Evolutionary conservation across 1,284 basidiomycete genomes (phyloP), one percentile per base, ranked within the genome.

Genomic region (Exobasidium cylindrosporum): DNA sequence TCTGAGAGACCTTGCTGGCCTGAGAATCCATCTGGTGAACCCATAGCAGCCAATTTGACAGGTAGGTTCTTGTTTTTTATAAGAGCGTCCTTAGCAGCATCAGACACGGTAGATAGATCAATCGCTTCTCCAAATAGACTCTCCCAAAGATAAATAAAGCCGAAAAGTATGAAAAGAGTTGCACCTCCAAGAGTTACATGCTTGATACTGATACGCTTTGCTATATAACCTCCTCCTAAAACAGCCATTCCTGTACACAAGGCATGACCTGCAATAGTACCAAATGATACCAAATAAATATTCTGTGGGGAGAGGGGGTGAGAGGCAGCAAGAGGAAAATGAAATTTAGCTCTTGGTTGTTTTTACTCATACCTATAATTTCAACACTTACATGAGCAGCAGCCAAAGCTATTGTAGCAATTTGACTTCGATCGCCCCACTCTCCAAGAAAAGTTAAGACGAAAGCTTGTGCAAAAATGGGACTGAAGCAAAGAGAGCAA

Each of bases 361-460:
- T 55, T 26, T 14, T 11, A 84, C 89, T 72, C 76, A 10, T 40
- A 10, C 35, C 35, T 40, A 10, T 40, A 7, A 40, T 40, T 40
- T 40, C 35, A 7, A 40, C 17, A 40, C 35, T 40, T 17, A 97
- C 94, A 83, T 97, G 92, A 26, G 95, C 92, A 35, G 95, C 94
- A 1, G 90, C 96, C 54, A 98, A 84, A 1, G 92, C 94, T 69
- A 98, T 97, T 0, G 95, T 98, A 0, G 96, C 90, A 72, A 98
- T 95, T 82, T 98, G 96, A 76, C 90, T 93, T 49, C 95, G 83
- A 82, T 98, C 96, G 0, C 95, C 96, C 95, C 95, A 98, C 81
- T 98, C 95, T 24, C 94, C 96, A 11, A 98, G 84, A 81, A 98
- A 98, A 0, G 95, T 97, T 61, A 98, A 84, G 43, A 95, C 83